Conservation (phyloP, 441 rosid genomes). For the Arabidopsis hybrid region DNA sequence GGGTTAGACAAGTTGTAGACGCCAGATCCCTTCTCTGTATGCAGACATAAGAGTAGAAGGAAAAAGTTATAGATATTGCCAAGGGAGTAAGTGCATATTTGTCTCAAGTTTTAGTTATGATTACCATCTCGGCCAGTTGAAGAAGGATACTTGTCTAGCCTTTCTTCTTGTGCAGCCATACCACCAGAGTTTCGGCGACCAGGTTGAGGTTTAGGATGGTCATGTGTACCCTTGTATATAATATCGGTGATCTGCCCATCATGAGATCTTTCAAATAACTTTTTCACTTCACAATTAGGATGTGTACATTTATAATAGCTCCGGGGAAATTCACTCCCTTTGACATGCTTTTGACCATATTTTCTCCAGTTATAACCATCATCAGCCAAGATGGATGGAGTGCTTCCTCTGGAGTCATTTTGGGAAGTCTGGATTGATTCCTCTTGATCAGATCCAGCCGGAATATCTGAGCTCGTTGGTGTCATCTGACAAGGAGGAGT, state of each 20-base stretch:
- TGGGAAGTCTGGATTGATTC: slow-evolving; percentile 61
- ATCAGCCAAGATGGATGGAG: slow-evolving; percentile 61
- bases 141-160: slow-evolving; percentile 62
- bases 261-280: slow-evolving; percentile 93
- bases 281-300: slow-evolving; percentile 98
- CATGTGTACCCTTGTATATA: slow-evolving; percentile 94
- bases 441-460: slow-evolving; percentile 70
- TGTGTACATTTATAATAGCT: slow-evolving; percentile 99
- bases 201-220: slow-evolving; percentile 98
- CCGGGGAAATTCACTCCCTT: slow-evolving; percentile 98
- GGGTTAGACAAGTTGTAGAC: slow-evolving; percentile 54
- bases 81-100: slow-evolving; percentile 15
- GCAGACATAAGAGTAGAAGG: slow-evolving; percentile 22
- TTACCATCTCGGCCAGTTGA: slow-evolving; percentile 71
- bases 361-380: slow-evolving; percentile 99
- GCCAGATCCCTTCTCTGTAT: slow-evolving; percentile 61
- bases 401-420: slow-evolving; percentile 68
- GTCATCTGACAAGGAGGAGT: slow-evolving; percentile 55
- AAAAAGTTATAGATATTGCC: slow-evolving; percentile 13
- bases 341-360: slow-evolving; percentile 98
- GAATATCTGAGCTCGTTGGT: slow-evolving; percentile 54
- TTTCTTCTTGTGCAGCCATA: slow-evolving; percentile 76
- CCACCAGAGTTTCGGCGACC: slow-evolving; percentile 78
- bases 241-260: slow-evolving; percentile 97
- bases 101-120: slow-evolving; percentile 7